These are phyloP conservation scores for Metarhizium anisopliae DNA, from an alignment of 2,329 filamentous ascomycete species.

Conservation along the genomic window DNA sequence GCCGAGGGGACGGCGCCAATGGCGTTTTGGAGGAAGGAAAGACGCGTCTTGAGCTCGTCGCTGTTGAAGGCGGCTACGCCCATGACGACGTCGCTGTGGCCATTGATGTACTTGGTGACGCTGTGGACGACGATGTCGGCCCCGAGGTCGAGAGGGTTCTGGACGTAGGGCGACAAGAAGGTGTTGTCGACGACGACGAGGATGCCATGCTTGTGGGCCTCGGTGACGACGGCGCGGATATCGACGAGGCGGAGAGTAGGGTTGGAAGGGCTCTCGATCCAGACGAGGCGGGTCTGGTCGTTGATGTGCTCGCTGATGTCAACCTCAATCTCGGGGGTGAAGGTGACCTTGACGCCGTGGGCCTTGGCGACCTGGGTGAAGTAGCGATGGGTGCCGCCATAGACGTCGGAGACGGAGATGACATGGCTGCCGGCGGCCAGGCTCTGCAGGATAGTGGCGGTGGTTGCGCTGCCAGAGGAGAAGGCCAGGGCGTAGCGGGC, in stretches of 20 bases:
- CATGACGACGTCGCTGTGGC: slow-evolving; percentile 95
- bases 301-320: slow-evolving; percentile 80
- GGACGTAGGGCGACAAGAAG: slow-evolving; percentile 91
- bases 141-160: slow-evolving; percentile 90
- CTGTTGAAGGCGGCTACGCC: slow-evolving; percentile 93
- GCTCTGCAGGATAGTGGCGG: slow-evolving; percentile 86
- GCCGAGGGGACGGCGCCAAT: slow-evolving; percentile 90
- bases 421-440: slow-evolving; percentile 87
- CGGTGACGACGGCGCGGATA: slow-evolving; percentile 73
- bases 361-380: slow-evolving; percentile 96
- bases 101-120: slow-evolving; percentile 99
- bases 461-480: slow-evolving; percentile 87
- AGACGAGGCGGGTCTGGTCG: slow-evolving; percentile 84
- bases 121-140: slow-evolving; percentile 96
- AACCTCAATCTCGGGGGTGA: slow-evolving; percentile 84
- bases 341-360: slow-evolving; percentile 89
- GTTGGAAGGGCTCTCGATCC: slow-evolving; percentile 93
- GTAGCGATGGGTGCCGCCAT: slow-evolving; percentile 95
- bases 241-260: slow-evolving; percentile 90
- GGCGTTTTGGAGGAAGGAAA: slow-evolving; percentile 92
- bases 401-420: slow-evolving; percentile 93
- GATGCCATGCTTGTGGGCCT: slow-evolving; percentile 81
- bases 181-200: slow-evolving; percentile 99
- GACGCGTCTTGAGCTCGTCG: slow-evolving; percentile 62
- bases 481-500: slow-evolving; percentile 91